Evolutionary conservation across 139 green algal species (phyloP).

Genomic region (Nannochloris sp.): DNA sequence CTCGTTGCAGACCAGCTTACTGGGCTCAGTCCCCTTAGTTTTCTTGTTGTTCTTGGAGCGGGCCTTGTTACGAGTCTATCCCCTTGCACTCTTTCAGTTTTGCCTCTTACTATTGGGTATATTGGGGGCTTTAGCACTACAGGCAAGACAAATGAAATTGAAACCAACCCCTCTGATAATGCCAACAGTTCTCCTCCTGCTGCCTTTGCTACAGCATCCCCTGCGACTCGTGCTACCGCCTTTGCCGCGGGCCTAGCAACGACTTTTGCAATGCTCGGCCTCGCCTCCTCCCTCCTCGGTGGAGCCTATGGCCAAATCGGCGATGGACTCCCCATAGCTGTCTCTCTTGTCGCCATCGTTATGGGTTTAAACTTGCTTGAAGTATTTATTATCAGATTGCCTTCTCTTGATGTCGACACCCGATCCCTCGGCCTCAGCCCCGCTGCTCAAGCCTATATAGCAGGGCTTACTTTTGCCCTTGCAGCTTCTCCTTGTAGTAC

Average conservation of each 20-base stretch:
- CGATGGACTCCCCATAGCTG: slow-evolving; percentile 30
- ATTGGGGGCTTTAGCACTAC: slow-evolving; percentile 65
- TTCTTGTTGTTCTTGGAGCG: slow-evolving; percentile 62
- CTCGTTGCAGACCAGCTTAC: slow-evolving; percentile 39
- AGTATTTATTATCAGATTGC: slow-evolving; percentile 68
- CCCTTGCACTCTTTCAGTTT: slow-evolving; percentile 81
- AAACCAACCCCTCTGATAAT: background rate
- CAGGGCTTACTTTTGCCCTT: slow-evolving; percentile 87
- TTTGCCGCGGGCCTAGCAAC: slow-evolving; percentile 84
- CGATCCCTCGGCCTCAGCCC: slow-evolving; percentile 34
- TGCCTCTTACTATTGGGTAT: slow-evolving; percentile 88
- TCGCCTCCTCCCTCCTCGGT: slow-evolving; percentile 60
- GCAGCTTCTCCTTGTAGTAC: slow-evolving; percentile 93
- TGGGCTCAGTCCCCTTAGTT: slow-evolving; percentile 58
- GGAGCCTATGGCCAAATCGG: slow-evolving; percentile 68
- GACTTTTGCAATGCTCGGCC: slow-evolving; percentile 75
- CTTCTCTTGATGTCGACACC: slow-evolving; percentile 74
- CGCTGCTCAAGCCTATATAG: slow-evolving; percentile 71
- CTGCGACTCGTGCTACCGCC: slow-evolving; percentile 26
- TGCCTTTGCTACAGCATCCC: background rate
- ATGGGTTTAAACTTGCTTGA: slow-evolving; percentile 95
- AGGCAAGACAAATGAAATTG: background rate
- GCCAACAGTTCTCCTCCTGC: background rate
- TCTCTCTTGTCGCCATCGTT: slow-evolving; percentile 65
- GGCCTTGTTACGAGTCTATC: slow-evolving; percentile 90